Base-by-base conservation (phyloP, 345 rosid species). In the Noccaea caerulescens region DNA sequence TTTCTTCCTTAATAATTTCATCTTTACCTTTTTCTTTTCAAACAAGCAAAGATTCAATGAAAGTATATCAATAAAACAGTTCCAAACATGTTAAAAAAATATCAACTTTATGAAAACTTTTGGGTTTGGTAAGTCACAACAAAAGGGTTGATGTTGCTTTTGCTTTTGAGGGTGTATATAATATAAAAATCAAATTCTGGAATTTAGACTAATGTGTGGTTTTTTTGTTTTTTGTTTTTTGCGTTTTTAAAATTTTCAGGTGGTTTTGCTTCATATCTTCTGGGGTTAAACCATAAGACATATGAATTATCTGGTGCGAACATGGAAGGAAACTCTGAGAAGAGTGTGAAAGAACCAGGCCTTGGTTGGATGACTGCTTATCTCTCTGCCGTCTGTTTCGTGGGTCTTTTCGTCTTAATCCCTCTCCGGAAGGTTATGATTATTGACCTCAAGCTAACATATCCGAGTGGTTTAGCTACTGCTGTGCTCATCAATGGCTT, bases 401-500 rank as follows among this genome's bases (percentile, higher is more conserved):
- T 93, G 30, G 97, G 98, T 37, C 94, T 93, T 59, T 93, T 91
- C 51, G 98, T 87, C 59, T 73, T 93, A 61, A 91, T 93, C 72
- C 98, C 98, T 64, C 92, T 93, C 49, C 78, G 98, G 62, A 93
- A 93, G 89, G 73, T 91, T 56, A 72, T 93, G 96, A 89, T 93
- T 67, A 81, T 93, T 36, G 98, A 93, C 78, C 88, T 91, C 54
- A 80, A 87, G 54, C 68, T 93, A 69, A 81, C 96, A 41, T 93
- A 89, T 71, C 98, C 98, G 13, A 93, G 84, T 72, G 98, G 98
- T 52, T 20, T 91, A 78, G 97, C 97, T 39, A 93, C 98, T 34
- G 98, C 96, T 3, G 96, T 93, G 60, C 94, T 93, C 76, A 93
- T 93, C 77, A 93, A 93, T 68, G 98, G 97, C 45, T 93, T 93